These are phyloP conservation scores for Raffaelea arxii DNA, from an alignment of 2,329 filamentous ascomycete species.

Conservation along the genomic window DNA sequence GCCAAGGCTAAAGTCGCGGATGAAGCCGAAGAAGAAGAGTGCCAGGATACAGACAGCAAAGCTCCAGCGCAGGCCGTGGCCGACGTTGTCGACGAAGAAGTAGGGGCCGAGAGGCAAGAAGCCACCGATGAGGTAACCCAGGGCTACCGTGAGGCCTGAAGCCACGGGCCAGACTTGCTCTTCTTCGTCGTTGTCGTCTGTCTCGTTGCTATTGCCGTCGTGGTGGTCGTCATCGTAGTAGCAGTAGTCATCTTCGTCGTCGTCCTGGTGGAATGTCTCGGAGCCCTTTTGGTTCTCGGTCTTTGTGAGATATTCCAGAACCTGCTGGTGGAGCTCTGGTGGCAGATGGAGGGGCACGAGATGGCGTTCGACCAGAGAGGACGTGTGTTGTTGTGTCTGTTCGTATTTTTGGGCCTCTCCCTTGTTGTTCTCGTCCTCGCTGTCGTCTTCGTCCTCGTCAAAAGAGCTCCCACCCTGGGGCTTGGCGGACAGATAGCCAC, in stretches of 20 bases:
- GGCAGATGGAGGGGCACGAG: constrained; percentile 14
- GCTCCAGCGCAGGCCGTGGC: constrained; percentile 21
- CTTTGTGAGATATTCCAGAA: constrained; percentile 11
- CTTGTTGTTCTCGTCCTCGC: constrained; percentile 15
- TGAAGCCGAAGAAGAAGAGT: constrained; percentile 21
- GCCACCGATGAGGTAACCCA: constrained; percentile 21
- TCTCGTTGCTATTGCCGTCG: not conserved
- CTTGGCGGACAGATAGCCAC: constrained; percentile 55
- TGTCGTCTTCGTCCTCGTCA: constrained; percentile 10
- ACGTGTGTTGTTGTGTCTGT: not conserved
- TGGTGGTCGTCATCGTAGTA: constrained; percentile 4
- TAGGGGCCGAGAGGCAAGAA: constrained; percentile 21
- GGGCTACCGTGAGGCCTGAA: constrained; percentile 17
- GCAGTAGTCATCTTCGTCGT: not conserved
- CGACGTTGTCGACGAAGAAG: constrained; percentile 17
- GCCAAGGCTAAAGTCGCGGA: constrained; percentile 16
- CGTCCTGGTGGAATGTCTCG: not conserved
- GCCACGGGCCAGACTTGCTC: constrained; percentile 13
- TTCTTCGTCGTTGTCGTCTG: constrained; percentile 4
- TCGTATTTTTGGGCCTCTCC: constrained; percentile 6
- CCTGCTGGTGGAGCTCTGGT: constrained; percentile 10
- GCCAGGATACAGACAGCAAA: constrained; percentile 20
- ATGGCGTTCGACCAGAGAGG: constrained; percentile 7
- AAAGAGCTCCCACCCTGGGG: constrained; percentile 3
- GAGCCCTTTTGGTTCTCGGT: not conserved